These are phyloP conservation scores for Pestalotiopsis sp. DNA, from an alignment of 2,329 filamentous ascomycete species.

Conservation along the genomic window DNA sequence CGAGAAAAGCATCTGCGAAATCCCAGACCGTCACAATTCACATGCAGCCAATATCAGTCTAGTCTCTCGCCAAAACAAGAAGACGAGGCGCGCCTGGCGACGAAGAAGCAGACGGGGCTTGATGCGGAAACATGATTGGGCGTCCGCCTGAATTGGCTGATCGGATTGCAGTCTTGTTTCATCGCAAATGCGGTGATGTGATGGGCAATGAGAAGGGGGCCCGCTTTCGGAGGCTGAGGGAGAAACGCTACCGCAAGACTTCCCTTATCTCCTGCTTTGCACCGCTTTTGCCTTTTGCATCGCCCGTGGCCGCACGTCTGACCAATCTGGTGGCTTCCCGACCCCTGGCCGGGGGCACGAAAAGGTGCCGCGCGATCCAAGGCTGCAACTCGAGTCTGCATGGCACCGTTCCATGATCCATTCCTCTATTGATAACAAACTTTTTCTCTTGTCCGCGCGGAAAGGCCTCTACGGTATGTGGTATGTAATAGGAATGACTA, in stretches of 20 bases:
- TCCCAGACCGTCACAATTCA: neutral
- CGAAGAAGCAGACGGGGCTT: neutral
- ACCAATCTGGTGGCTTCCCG: conserved; percentile 9
- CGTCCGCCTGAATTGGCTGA: neutral
- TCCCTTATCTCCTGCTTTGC: neutral
- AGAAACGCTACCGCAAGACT: neutral
- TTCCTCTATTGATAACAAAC: neutral
- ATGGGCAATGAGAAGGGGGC: neutral
- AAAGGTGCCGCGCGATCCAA: neutral
- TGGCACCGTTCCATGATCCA: neutral
- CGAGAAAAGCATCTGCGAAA: neutral
- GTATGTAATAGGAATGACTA: too few species aligned
- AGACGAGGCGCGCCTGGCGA: neutral
- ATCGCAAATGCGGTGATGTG: neutral
- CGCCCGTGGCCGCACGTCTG: neutral
- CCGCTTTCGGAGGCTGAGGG: conserved; percentile 6
- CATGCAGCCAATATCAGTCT: neutral
- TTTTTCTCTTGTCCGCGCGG: neutral
- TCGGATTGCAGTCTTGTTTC: conserved; percentile 7
- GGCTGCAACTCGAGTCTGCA: neutral
- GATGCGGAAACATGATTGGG: neutral
- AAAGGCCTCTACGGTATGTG: too few species aligned
- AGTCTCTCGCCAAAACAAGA: neutral
- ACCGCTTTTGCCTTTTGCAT: neutral
- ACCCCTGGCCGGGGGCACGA: neutral